Conservation (phyloP, 768 basidiomycete species). For the Auriscalpium microsporum region DNA sequence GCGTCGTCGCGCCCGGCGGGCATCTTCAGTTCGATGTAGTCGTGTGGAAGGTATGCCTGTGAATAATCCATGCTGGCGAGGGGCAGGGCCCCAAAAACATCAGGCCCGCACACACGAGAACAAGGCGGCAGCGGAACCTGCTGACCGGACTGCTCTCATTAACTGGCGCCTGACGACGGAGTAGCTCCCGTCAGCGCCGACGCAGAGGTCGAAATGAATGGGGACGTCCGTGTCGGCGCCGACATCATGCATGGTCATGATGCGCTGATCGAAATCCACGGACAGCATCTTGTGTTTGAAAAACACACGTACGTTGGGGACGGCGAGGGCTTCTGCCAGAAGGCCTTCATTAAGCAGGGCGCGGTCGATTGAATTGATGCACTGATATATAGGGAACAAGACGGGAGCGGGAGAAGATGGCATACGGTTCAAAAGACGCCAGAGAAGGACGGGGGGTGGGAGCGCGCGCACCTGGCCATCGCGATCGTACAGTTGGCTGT, state of each 20-base stretch:
- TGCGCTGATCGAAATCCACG: slow-evolving; percentile 65
- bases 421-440: slow-evolving; percentile 16
- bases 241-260: slow-evolving; percentile 43
- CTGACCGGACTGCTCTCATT: slow-evolving; percentile 89
- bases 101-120: slow-evolving; percentile 10
- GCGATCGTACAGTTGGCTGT: slow-evolving; percentile 84
- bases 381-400: slow-evolving; percentile 43
- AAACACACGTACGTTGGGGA: slow-evolving; percentile 54
- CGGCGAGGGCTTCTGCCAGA: slow-evolving; percentile 62
- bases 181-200: slow-evolving; percentile 94
- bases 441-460: slow-evolving; percentile 6
- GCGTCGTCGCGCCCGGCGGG: slow-evolving; percentile 60
- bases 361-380: slow-evolving; percentile 90
- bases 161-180: slow-evolving; percentile 85
- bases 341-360: slow-evolving; percentile 79
- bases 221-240: slow-evolving; percentile 33
- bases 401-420: slow-evolving; percentile 20
- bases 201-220: slow-evolving; percentile 65
- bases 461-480: slow-evolving; percentile 65
- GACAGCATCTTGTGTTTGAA: slow-evolving; percentile 78
- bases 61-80: slow-evolving; percentile 83
- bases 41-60: slow-evolving; percentile 92
- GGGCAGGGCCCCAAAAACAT: not conserved
- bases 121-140: slow-evolving; percentile 19
- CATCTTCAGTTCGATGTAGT: slow-evolving; percentile 95